phyloP scores from a whole-genome alignment of 352 stramenopile species.

The Globisporangium alternatum region DNA sequence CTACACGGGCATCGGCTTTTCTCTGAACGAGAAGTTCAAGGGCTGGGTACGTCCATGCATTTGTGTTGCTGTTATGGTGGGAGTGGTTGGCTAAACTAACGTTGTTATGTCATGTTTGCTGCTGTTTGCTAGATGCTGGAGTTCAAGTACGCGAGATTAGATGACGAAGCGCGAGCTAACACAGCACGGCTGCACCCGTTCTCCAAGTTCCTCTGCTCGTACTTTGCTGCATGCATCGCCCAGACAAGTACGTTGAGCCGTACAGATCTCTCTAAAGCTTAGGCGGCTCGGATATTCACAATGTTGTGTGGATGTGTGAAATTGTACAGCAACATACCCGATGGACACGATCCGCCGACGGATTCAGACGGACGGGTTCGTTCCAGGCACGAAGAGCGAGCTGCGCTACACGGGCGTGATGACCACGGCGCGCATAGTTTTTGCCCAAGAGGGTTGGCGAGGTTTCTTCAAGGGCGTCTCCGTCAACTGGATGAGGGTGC shows the following conservation, averaged over 20 bases:
- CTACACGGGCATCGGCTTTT: slow-evolving; percentile 86
- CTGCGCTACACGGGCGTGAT: slow-evolving; percentile 68
- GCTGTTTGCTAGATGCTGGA: slow-evolving; percentile 36
- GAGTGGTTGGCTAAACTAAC: not conserved
- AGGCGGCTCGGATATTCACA: not conserved
- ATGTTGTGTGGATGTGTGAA: slow-evolving; percentile 8
- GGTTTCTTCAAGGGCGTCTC: slow-evolving; percentile 86
- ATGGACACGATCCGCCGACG: slow-evolving; percentile 83
- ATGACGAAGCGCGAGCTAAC: slow-evolving; percentile 23
- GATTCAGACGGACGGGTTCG: slow-evolving; percentile 83
- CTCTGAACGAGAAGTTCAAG: slow-evolving; percentile 83
- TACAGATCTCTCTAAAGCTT: not conserved
- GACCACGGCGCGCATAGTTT: slow-evolving; percentile 66
- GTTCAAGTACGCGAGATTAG: slow-evolving; percentile 33
- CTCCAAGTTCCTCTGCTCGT: slow-evolving; percentile 84
- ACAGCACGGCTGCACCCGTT: slow-evolving; percentile 51
- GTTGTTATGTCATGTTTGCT: not conserved
- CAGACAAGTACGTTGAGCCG: slow-evolving; percentile 60
- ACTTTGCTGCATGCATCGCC: slow-evolving; percentile 79
- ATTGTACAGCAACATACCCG: slow-evolving; percentile 65
- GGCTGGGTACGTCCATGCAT: slow-evolving; percentile 36
- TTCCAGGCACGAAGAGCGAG: slow-evolving; percentile 37
- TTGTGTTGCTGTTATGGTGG: not conserved
- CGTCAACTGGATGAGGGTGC: slow-evolving; percentile 85
- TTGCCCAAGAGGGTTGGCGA: slow-evolving; percentile 72